phyloP scores from a whole-genome alignment of 805 yeast genomes.

The Zygoascus tannicola region DNA sequence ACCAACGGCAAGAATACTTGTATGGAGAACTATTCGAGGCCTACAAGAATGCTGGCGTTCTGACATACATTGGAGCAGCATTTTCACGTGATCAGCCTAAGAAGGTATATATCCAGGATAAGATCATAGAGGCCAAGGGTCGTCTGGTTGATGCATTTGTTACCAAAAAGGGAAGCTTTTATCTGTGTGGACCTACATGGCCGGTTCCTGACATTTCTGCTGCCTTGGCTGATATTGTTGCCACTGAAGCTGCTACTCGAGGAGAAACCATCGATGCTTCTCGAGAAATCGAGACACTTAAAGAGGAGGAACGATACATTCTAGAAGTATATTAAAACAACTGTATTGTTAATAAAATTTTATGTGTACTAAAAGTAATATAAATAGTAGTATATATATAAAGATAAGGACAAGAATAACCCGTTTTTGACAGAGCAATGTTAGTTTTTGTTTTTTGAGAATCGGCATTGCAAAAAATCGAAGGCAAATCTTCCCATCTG shows the following conservation, averaged over 20 bases:
- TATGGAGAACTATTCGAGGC: constrained; percentile 98
- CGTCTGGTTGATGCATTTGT: constrained; percentile 74
- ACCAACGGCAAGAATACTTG: constrained; percentile 86
- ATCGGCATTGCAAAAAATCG: no score
- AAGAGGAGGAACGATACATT: constrained; percentile 85
- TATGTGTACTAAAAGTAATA: no score
- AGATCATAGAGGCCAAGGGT: constrained; percentile 66
- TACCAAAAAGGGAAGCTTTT: constrained; percentile 75
- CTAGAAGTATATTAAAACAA: constrained; percentile 74
- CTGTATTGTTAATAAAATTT: no score
- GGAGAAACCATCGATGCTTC: constrained; percentile 65
- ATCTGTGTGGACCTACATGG: constrained; percentile 98
- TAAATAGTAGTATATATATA: no score
- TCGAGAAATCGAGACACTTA: constrained; percentile 82
- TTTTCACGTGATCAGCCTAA: constrained; percentile 95
- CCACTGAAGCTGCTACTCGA: constrained; percentile 55
- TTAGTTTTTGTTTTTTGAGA: no score
- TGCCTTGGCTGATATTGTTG: constrained; percentile 74
- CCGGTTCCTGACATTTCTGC: constrained; percentile 95
- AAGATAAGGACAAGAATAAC: no score
- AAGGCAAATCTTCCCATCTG: no score
- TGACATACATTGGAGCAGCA: constrained; percentile 95
- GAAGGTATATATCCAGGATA: constrained; percentile 91
- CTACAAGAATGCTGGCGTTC: constrained; percentile 78
- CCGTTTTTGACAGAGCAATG: no score